A percentile compares a stretch with the other conserved stretches of the same genome.
These are phyloP conservation scores for Adansonia madagascariensis DNA, from an alignment of 441 rosid genomes.

Conservation along the genomic window DNA sequence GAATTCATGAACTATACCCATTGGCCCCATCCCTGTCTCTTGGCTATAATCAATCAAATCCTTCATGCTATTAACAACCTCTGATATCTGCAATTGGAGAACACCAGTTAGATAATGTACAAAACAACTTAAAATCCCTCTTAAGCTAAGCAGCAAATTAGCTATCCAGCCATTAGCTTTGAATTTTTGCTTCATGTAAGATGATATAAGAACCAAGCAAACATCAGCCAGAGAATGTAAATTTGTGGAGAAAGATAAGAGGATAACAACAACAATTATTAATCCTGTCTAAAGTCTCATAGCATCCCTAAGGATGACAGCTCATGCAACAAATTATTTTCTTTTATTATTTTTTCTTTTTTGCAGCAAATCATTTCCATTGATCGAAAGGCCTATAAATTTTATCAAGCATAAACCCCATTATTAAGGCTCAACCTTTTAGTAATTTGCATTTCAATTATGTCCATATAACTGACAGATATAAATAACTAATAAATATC, in stretches of 20 bases:
- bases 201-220: background rate
- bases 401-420: background rate
- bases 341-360: background rate
- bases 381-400: background rate
- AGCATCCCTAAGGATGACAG: background rate
- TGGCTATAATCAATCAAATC: constrained; percentile 48
- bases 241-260: background rate
- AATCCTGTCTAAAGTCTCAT: background rate
- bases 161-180: constrained; percentile 1
- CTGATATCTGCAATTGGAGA: constrained; percentile 44
- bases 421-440: constrained; percentile 3
- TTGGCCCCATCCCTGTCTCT: constrained; percentile 44
- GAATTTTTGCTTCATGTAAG: background rate
- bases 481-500: constrained; percentile 7
- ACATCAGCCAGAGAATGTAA: constrained; percentile 3
- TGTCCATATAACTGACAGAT: background rate
- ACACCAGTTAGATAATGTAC: constrained; percentile 9
- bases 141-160: background rate
- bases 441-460: constrained; percentile 13
- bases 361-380: constrained; percentile 8
- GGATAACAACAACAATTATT: constrained; percentile 5
- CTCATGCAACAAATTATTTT: background rate
- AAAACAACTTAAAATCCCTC: background rate
- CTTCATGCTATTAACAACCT: constrained; percentile 51
- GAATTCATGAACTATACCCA: constrained; percentile 37